Evolutionary conservation across 192 early-diverging fungal genomes (phyloP), one percentile per base, ranked within the genome.

Genomic region (Gonapodya sp.): DNA sequence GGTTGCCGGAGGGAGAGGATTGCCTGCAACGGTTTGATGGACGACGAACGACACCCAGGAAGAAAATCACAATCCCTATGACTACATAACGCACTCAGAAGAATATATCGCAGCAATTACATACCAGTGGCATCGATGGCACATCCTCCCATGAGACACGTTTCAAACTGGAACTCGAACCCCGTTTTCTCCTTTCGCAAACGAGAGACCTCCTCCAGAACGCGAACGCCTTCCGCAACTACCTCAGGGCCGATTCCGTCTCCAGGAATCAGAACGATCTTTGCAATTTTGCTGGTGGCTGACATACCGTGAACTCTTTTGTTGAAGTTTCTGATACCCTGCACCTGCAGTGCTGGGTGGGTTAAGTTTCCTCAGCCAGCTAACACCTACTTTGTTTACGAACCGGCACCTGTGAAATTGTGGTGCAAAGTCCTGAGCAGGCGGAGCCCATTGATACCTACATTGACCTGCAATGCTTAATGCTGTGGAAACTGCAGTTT

Each of bases 171-270:
- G 81, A 96, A 91, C 78, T 86, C 81, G 82, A 92, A 82, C 36
- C 86, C 89, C 80, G 90, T 85, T 36, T 87, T 86, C 34, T 87
- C 86, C 30, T 89, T 84, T 81, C 94, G 90, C 78, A 89, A 84
- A 36, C 87, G 87, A 82, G 89, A 84, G 73, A 99, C 89, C 18
- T 93, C 83, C 79, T 96, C 91, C 82, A 99, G 92, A 33, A 98
- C 92, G 82, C 94, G 94, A 85, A 93, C 87, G 36, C 95, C 97
- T 84, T 99, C 94, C 30, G 89, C 91, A 78, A 94, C 93, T 64
- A 98, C 94, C 84, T 99, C 97, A 35, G 97, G 97, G 36, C 97
- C 97, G 79, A 97, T 92, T 79, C 97, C 96, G 85, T 99, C 97
- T 80, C 97, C 97, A 81, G 94, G 92, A 77, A 96, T 88, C 64